Percentiles rank a stretch among this genome's conserved stretches.
Evolutionary conservation across 2,329 filamentous ascomycete genomes (phyloP).

Genomic region (Cadophora gregata): DNA sequence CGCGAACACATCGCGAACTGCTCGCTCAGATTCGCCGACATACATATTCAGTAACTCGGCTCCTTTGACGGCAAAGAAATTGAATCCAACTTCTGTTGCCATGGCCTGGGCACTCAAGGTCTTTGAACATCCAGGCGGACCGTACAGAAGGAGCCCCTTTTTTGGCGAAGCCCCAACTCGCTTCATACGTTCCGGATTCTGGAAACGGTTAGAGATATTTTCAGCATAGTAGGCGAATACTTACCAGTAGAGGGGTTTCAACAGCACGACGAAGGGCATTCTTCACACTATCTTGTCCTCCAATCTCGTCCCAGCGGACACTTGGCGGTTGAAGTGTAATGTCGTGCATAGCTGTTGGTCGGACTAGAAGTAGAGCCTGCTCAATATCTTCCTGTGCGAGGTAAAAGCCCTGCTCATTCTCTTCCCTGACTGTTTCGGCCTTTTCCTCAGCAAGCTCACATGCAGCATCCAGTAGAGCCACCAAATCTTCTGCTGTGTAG

Average conservation of each 20-base stretch:
- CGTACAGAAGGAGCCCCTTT: slow-evolving; percentile 88
- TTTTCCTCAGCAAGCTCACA: slow-evolving; percentile 46
- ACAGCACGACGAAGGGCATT: slow-evolving; percentile 56
- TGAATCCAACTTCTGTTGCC: slow-evolving; percentile 87
- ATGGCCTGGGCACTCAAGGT: slow-evolving; percentile 90
- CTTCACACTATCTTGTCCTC: slow-evolving; percentile 81
- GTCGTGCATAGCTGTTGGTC: slow-evolving; percentile 86
- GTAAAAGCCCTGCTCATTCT: slow-evolving; percentile 23
- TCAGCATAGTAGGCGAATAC: slow-evolving; percentile 8
- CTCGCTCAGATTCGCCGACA: slow-evolving; percentile 90
- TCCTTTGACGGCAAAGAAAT: slow-evolving; percentile 94
- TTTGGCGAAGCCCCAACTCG: slow-evolving; percentile 62
- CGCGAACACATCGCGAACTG: slow-evolving; percentile 82
- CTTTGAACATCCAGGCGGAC: slow-evolving; percentile 93
- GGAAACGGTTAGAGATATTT: slow-evolving; percentile 27
- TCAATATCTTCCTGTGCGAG: slow-evolving; percentile 60
- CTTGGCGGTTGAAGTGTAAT: slow-evolving; percentile 88
- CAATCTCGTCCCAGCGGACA: slow-evolving; percentile 86
- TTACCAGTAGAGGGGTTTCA: slow-evolving; percentile 41
- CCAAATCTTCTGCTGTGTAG: slow-evolving; percentile 80
- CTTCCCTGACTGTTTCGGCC: slow-evolving; percentile 12
- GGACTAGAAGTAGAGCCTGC: slow-evolving; percentile 69
- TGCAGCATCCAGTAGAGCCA: slow-evolving; percentile 65
- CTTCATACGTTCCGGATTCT: slow-evolving; percentile 57
- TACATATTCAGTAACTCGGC: slow-evolving; percentile 96